Evolutionary conservation across 1,284 basidiomycete genomes (phyloP).

Genomic region (Neotropicomus parvogracilis): DNA sequence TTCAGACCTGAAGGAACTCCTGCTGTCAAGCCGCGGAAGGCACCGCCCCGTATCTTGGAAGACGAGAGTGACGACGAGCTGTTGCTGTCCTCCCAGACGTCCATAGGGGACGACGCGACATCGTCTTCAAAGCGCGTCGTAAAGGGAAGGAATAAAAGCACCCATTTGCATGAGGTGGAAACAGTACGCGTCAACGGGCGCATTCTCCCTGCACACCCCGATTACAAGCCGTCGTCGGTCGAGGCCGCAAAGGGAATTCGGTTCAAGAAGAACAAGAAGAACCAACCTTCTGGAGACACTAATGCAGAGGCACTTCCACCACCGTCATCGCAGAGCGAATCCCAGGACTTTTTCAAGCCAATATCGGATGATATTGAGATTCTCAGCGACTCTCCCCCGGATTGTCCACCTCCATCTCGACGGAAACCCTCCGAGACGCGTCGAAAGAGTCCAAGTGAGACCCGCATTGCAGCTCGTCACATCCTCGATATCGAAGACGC

Average conservation of each 20-base stretch:
- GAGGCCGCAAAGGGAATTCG: conserved; percentile 23
- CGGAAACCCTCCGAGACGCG: conserved; percentile 1
- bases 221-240: conserved; percentile 19
- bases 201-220: conserved; percentile 22
- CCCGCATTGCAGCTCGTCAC: background rate
- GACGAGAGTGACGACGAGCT: conserved; percentile 33
- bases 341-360: conserved; percentile 23
- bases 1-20: conserved; percentile 4
- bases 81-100: conserved; percentile 28
- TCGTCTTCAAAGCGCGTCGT: conserved; percentile 10
- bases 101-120: conserved; percentile 14
- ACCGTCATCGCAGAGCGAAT: conserved; percentile 25
- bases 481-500: background rate
- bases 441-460: background rate
- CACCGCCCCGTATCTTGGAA: background rate
- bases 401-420: conserved; percentile 1
- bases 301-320: conserved; percentile 15
- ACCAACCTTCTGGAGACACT: background rate
- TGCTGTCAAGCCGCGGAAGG: background rate
- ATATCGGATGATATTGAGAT: conserved; percentile 21
- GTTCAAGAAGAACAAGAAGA: conserved; percentile 37
- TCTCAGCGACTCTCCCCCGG: background rate
- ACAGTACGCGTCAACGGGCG: conserved; percentile 18
- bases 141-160: conserved; percentile 3
- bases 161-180: conserved; percentile 2